These are phyloP conservation scores for Neopestalotiopsis rosae DNA, from an alignment of 2,329 filamentous ascomycete species.

Conservation along the genomic window DNA sequence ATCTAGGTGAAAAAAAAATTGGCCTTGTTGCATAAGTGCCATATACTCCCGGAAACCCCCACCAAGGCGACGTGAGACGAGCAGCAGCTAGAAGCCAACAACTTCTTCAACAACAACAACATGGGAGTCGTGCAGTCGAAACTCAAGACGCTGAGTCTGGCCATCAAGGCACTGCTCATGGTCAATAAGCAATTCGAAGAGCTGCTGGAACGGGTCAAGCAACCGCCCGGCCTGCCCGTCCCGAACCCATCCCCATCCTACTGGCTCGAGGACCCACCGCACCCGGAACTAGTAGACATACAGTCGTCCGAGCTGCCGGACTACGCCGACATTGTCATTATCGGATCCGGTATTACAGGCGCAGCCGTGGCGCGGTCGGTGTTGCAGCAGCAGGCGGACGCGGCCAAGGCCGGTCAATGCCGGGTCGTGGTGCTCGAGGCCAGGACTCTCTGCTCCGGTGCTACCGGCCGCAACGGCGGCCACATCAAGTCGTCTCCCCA, in stretches of 20 bases:
- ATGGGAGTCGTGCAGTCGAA: constrained; percentile 42
- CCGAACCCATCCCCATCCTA: constrained; percentile 48
- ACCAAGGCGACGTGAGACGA: background rate
- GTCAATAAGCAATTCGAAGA: constrained; percentile 34
- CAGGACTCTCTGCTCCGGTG: constrained; percentile 53
- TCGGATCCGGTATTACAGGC: constrained; percentile 61
- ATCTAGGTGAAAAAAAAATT: background rate
- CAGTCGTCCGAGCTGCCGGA: constrained; percentile 40
- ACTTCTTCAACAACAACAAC: background rate
- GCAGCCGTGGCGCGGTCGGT: constrained; percentile 44
- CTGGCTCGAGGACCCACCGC: constrained; percentile 51
- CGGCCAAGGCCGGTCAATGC: constrained; percentile 10
- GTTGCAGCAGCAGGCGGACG: constrained; percentile 25
- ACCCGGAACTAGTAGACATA: constrained; percentile 44
- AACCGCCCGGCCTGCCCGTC: constrained; percentile 45
- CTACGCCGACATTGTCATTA: constrained; percentile 53
- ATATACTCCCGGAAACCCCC: background rate
- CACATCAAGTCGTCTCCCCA: constrained; percentile 54
- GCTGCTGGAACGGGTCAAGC: constrained; percentile 1
- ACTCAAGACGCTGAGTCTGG: constrained; percentile 31
- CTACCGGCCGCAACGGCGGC: constrained; percentile 59
- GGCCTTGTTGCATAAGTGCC: background rate
- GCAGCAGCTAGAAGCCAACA: background rate
- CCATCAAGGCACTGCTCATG: constrained; percentile 30
- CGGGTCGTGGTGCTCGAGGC: constrained; percentile 56